Evolutionary conservation across 2,329 filamentous ascomycete species (phyloP).

Genomic region (Orbilia quercus): DNA sequence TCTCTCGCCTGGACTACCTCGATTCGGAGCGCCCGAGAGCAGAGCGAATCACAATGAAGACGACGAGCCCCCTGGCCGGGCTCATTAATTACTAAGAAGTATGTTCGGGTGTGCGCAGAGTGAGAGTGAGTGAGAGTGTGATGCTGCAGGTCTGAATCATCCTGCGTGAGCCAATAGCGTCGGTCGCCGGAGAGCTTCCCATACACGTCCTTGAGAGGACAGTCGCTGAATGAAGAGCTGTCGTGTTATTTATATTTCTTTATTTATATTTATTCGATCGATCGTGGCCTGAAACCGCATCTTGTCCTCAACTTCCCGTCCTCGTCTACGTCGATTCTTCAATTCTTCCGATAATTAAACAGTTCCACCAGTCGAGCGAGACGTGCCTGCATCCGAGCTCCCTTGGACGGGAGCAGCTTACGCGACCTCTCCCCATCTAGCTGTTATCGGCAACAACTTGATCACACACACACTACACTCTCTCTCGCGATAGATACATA

Average conservation of each 20-base stretch:
- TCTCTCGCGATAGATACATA: too few species aligned
- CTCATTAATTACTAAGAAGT: too few species aligned
- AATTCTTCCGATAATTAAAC: too few species aligned
- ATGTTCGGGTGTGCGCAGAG: constrained; percentile 17
- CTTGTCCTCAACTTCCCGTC: not conserved
- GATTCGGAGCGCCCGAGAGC: constrained; percentile 10
- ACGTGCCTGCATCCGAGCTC: constrained; percentile 55
- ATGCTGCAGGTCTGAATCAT: constrained; percentile 56
- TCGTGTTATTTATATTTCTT: too few species aligned
- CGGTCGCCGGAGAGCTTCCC: constrained; percentile 5
- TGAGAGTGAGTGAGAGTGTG: too few species aligned
- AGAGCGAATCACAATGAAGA: constrained; percentile 40
- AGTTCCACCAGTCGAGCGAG: too few species aligned
- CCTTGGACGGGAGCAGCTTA: constrained; percentile 51
- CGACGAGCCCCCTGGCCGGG: too few species aligned
- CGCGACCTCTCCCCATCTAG: constrained; percentile 31
- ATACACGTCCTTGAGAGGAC: constrained; percentile 13
- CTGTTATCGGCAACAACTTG: constrained; percentile 29
- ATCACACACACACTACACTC: too few species aligned
- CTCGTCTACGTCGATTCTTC: not conserved
- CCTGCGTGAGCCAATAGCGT: constrained; percentile 27
- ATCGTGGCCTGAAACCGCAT: not conserved
- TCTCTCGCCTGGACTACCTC: constrained; percentile 21
- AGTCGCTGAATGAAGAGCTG: too few species aligned
- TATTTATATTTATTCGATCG: not conserved